Base-by-base conservation (phyloP, 2,329 filamentous ascomycete species). In the Xylariaceae sp. region DNA sequence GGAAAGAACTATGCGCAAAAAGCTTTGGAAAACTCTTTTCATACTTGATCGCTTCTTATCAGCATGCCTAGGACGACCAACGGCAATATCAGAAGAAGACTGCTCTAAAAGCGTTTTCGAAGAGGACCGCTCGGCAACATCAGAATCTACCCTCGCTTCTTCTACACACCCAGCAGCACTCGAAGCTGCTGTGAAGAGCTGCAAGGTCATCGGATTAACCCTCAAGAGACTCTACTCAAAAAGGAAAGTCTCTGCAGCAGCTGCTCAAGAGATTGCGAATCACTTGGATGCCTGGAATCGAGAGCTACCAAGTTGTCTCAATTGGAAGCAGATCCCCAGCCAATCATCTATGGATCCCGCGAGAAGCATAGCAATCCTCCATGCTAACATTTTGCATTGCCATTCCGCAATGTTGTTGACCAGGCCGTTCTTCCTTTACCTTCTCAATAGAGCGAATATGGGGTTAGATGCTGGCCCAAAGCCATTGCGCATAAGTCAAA, bases 21-120 rank as follows among this genome's bases (percentile, higher is more conserved):
- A 79, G 39, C 62, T 85, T 3, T 86, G 81, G 82, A 75, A 76
- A 45, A 82, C 79, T 10, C 63, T 86, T 1, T 85, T 83, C 47
- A 69, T 86, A 12, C 69, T 86, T 6, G 83, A 86, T 55, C 72
- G 78, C 14, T 80, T 85, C 41, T 67, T 85, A 1, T 76, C 82
- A 2, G 76, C 79, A 20, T 80, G 79, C 2, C 66, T 86, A 2
- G 83, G 83, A 5, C 73, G 80, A 8, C 82, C 82, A 0, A 73
- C 74, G 2, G 74, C 77, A 6, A 85, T 86, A 39, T 73, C 74
- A 5, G 77, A 84, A 49, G 75, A 79, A 16, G 80, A 84, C 48
- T 84, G 80, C 58, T 79, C 78, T 14, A 71, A 72, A 2, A 70
- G 73, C 27, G 68, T 71, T 11, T 60, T 77, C 0, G 56, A 23